Evolutionary conservation across 495 filamentous ascomycete species (phyloP).

Genomic region (Gamarada debralockiae): DNA sequence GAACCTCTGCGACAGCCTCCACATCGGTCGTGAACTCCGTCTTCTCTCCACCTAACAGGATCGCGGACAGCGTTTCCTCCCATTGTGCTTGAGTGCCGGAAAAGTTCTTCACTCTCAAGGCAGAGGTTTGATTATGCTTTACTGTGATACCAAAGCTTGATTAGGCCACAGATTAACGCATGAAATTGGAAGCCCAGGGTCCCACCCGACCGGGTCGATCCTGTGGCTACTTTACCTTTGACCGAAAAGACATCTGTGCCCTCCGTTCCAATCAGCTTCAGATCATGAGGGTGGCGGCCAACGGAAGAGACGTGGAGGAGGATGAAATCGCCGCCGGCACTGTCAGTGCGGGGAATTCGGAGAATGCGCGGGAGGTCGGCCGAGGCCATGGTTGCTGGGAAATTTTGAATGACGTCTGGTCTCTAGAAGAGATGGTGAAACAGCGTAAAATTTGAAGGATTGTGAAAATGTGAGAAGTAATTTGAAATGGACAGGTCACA

Average conservation of each 20-base stretch:
- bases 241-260: constrained; percentile 55
- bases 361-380: constrained; percentile 33
- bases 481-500: no score
- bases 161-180: constrained; percentile 26
- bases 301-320: constrained; percentile 52
- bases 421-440: neutral
- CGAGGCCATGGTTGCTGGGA: constrained; percentile 2
- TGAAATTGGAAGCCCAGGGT: constrained; percentile 15
- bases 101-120: constrained; percentile 49
- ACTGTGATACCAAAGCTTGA: constrained; percentile 33
- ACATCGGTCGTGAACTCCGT: constrained; percentile 25
- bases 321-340: constrained; percentile 42
- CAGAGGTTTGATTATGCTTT: constrained; percentile 37
- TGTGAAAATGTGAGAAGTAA: no score
- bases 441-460: constrained; percentile 1
- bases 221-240: constrained; percentile 39
- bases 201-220: constrained; percentile 5
- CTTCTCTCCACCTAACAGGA: constrained; percentile 29
- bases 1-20: constrained; percentile 28
- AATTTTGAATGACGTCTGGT: neutral
- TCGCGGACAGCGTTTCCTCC: constrained; percentile 41
- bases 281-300: constrained; percentile 43
- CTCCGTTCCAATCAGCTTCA: constrained; percentile 68
- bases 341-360: constrained; percentile 51
- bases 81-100: constrained; percentile 54